These are phyloP conservation scores for Umbelopsis sp. DNA, from an alignment of 371 early-diverging fungal species.

Conservation along the genomic window DNA sequence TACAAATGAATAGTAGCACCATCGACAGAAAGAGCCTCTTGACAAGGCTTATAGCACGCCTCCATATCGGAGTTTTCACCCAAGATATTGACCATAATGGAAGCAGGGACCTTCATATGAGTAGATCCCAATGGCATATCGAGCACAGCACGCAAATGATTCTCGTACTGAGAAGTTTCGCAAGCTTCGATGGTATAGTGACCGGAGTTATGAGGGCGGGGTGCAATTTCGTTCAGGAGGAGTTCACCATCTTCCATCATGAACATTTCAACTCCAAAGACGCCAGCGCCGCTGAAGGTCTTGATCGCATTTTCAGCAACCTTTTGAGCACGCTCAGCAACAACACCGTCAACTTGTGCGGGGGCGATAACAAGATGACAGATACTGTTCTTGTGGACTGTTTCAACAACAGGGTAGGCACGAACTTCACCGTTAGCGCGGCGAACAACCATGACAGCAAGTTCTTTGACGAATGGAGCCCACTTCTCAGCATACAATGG, in stretches of 20 bases:
- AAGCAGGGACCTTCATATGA: conserved; percentile 85
- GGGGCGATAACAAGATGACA: conserved; percentile 95
- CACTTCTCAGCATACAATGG: conserved; percentile 91
- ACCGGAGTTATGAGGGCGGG: conserved; percentile 98
- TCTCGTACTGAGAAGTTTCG: conserved; percentile 95
- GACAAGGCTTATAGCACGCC: conserved; percentile 69
- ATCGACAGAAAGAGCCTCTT: conserved; percentile 69
- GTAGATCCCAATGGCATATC: conserved; percentile 93
- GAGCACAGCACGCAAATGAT: conserved; percentile 93
- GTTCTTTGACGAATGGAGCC: conserved; percentile 90
- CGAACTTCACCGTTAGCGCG: conserved; percentile 76
- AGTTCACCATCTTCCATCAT: conserved; percentile 83
- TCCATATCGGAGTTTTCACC: conserved; percentile 67
- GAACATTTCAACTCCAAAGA: conserved; percentile 98
- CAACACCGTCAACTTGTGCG: conserved; percentile 87
- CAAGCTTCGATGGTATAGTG: conserved; percentile 98
- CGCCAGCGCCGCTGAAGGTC: conserved; percentile 84
- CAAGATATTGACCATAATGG: conserved; percentile 94
- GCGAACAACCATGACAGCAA: conserved; percentile 96
- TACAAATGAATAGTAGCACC: conserved; percentile 94
- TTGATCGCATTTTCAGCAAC: conserved; percentile 87
- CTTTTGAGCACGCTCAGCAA: conserved; percentile 67
- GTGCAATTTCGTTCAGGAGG: conserved; percentile 95
- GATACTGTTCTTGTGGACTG: conserved; percentile 92
- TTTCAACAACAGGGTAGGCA: conserved; percentile 94